Percentiles rank a stretch among this genome's conserved stretches.
Conservation (phyloP, 441 rosid genomes). For the Syzygium malaccense region DNA sequence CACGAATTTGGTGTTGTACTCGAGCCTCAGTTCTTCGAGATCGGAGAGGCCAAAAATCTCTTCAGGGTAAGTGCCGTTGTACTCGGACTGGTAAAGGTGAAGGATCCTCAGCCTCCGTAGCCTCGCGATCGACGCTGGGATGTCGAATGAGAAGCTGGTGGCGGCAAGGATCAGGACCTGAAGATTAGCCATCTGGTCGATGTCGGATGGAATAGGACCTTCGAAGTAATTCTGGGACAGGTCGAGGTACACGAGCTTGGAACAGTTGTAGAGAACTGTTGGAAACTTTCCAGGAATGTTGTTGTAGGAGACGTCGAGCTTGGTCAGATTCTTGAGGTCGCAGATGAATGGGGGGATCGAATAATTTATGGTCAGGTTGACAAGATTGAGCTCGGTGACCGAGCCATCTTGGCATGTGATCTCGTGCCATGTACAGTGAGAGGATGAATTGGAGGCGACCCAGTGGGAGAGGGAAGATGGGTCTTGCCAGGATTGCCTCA, state of each 20-base stretch:
- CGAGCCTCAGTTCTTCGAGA: conserved; percentile 27
- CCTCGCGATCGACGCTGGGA: conserved; percentile 36
- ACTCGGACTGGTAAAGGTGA: conserved; percentile 20
- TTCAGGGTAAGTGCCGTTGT: conserved; percentile 33
- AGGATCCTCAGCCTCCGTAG: conserved; percentile 24
- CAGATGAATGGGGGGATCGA: conserved; percentile 43
- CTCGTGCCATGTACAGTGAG: conserved; percentile 50
- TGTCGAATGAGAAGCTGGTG: conserved; percentile 37
- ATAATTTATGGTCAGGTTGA: conserved; percentile 6
- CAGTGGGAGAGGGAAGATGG: conserved; percentile 28
- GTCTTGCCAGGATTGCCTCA: conserved; percentile 34
- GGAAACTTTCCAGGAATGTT: conserved; percentile 32
- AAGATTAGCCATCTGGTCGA: conserved; percentile 27
- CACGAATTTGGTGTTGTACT: conserved; percentile 10
- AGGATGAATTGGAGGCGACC: conserved; percentile 18
- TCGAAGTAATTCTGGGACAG: conserved; percentile 38
- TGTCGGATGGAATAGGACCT: conserved; percentile 36
- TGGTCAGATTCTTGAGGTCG: conserved; percentile 32
- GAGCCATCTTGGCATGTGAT: conserved; percentile 28
- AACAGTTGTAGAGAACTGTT: conserved; percentile 19
- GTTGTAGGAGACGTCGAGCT: conserved; percentile 24
- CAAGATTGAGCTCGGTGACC: conserved; percentile 14
- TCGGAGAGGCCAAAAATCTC: conserved; percentile 38
- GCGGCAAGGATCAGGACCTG: conserved; percentile 18
- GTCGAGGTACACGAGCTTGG: conserved; percentile 33